Evolutionary conservation across 2,329 filamentous ascomycete species (phyloP).

Genomic region (Epichloe gansuensis): DNA sequence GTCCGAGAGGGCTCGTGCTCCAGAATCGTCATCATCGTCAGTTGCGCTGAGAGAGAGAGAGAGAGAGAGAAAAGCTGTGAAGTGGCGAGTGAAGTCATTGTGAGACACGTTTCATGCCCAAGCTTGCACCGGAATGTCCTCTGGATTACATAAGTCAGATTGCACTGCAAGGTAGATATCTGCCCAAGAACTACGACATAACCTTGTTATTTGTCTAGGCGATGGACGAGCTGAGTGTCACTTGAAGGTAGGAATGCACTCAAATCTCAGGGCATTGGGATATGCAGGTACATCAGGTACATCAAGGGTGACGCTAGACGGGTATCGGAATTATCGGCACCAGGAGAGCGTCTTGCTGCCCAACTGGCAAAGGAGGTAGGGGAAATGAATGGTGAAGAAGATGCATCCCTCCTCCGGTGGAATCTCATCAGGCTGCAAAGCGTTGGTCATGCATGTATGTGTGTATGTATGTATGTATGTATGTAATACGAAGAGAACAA

Average conservation of each 20-base stretch:
- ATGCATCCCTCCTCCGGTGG: neutral
- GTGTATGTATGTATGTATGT: too few species aligned
- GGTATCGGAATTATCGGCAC: too few species aligned
- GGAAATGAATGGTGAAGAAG: too few species aligned
- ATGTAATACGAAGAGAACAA: neutral
- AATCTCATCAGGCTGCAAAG: neutral
- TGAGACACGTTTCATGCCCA: neutral
- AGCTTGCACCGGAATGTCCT: neutral
- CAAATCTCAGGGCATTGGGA: neutral
- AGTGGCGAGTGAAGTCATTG: neutral
- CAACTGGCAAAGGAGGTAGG: neutral
- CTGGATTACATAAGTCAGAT: neutral
- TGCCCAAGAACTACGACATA: neutral
- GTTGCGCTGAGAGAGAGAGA: too few species aligned
- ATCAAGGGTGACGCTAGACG: neutral
- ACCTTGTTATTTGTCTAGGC: neutral
- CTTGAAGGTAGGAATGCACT: neutral
- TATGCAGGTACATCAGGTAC: slow-evolving; percentile 1
- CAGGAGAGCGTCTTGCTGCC: neutral
- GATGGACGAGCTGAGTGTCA: neutral
- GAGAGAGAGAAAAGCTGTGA: too few species aligned
- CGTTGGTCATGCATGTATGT: too few species aligned
- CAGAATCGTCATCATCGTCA: too few species aligned
- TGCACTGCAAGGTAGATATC: neutral
- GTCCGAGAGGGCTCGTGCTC: too few species aligned